Base-by-base conservation (phyloP, 2,329 filamentous ascomycete genomes). In the Zasmidium citrigriseum region DNA sequence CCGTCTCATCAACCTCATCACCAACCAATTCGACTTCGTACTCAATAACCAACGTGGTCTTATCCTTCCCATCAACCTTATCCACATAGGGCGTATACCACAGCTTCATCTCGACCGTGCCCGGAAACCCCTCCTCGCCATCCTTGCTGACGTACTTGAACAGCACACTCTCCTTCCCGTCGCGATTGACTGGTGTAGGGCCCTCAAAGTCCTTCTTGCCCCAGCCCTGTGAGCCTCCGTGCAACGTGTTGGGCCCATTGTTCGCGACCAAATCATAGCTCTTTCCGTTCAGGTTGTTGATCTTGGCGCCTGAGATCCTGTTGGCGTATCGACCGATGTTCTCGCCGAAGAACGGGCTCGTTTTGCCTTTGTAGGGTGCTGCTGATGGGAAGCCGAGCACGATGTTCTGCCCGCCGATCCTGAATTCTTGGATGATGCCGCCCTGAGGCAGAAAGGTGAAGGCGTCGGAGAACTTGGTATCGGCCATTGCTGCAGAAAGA, bases 91-190 rank as follows among this genome's bases (percentile, higher is more conserved):
- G 83, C 0, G 87, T 90, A 75, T 98, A 99, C 75, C 86, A 87
- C 25, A 96, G 86, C 59, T 81, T 86, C 55, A 87, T 83, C 70
- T 93, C 85, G 2, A 98, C 87, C 0, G 89, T 89, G 1, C 95
- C 95, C 0, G 95, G 95, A 74, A 90, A 98, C 0, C 91, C 91
- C 75, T 96, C 89, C 60, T 98, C 93, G 4, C 90, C 91, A 70
- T 98, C 88, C 66, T 83, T 80, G 75, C 90, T 95, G 51, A 82
- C 65, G 61, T 85, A 80, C 63, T 73, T 79, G 76, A 80, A 81
- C 52, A 78, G 67, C 12, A 77, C 72, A 9, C 75, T 73, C 45
- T 80, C 71, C 57, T 76, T 70, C 9, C 78, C 80, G 60, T 78
- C 79, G 73, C 64, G 81, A 74, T 66, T 83, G 64, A 65, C 85